Evolutionary conservation across 345 rosid species (phyloP), one percentile per base, ranked within the genome.

Genomic region (Luvunga scandens): DNA sequence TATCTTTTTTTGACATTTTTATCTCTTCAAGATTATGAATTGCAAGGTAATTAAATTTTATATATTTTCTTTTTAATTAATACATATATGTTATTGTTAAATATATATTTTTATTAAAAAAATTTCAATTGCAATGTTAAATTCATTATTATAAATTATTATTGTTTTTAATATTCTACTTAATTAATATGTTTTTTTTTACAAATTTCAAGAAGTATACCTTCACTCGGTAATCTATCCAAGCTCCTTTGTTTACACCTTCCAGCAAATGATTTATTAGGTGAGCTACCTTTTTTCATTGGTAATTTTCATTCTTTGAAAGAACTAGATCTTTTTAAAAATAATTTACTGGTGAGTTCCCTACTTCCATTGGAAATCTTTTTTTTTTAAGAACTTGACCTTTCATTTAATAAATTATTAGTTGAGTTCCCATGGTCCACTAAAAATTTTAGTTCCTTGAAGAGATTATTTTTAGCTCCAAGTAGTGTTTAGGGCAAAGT

Each of bases 251-350:
- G 14, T 7, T 22, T 34, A 18, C 27, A 66, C 12, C 5, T 66
- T 66, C 14, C 13, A 6, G 6, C 1, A 3, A 69, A 55, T 1
- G 7, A 50, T 14, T 69, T 82, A 33, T 45, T 60, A 0, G 75
- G 76, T 36, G 65, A 33, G 76, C 4, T 80, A 4, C 83, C 80
- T 18, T n/a, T 48, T 53, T 62, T 70, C 33, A 18, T 76, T 2
- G 73, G 79, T 9, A 64, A 59, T n/a, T n/a, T n/a, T n/a, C n/a
- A n/a, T n/a, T n/a, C n/a, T n/a, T n/a, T n/a, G n/a, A n/a, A n/a
- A n/a, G 64, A 30, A 7, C 18, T 79, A 14, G 16, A 12, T 5
- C 14, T 81, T 24, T 4, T 9, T 0, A 1, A 1, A 18, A 55
- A 31, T 31, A 25, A 33, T 33, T 33, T 33, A 0, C 36, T 33